phyloP scores from a whole-genome alignment of 371 early-diverging fungal species.

The Globomyces sp. region DNA sequence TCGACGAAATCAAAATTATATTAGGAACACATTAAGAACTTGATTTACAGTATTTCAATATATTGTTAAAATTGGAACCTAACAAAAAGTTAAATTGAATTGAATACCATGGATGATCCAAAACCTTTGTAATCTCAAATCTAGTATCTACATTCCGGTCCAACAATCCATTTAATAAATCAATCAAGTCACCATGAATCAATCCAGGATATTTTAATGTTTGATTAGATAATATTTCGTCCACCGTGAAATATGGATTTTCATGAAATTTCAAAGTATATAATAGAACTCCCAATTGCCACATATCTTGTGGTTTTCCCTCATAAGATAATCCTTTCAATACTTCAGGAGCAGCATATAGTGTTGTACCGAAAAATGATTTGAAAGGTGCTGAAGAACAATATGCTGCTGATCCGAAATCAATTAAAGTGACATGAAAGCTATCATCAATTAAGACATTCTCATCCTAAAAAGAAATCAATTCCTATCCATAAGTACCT shows the following conservation, averaged over 20 bases:
- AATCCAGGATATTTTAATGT: no score
- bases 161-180: no score
- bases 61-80: no score
- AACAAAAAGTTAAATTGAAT: no score
- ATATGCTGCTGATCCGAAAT: slow-evolving; percentile 74
- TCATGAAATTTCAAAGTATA: slow-evolving; percentile 77
- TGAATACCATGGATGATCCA: no score
- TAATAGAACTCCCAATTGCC: slow-evolving; percentile 72
- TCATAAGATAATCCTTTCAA: slow-evolving; percentile 67
- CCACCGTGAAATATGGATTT: slow-evolving; percentile 79
- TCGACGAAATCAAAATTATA: no score
- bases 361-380: slow-evolving; percentile 73
- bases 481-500: slow-evolving; percentile 20
- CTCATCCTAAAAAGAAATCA: slow-evolving; percentile 53
- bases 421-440: slow-evolving; percentile 61
- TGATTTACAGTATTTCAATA: no score
- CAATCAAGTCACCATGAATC: no score
- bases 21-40: no score
- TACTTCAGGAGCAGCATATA: slow-evolving; percentile 74
- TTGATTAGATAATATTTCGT: slow-evolving; percentile 56
- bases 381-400: slow-evolving; percentile 61
- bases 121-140: no score
- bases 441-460: slow-evolving; percentile 66
- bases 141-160: no score
- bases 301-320: slow-evolving; percentile 77